Evolutionary conservation across 163 green algal species (phyloP), one percentile per base, ranked within the genome.

Genomic region (Scenedesmus sp.): DNA sequence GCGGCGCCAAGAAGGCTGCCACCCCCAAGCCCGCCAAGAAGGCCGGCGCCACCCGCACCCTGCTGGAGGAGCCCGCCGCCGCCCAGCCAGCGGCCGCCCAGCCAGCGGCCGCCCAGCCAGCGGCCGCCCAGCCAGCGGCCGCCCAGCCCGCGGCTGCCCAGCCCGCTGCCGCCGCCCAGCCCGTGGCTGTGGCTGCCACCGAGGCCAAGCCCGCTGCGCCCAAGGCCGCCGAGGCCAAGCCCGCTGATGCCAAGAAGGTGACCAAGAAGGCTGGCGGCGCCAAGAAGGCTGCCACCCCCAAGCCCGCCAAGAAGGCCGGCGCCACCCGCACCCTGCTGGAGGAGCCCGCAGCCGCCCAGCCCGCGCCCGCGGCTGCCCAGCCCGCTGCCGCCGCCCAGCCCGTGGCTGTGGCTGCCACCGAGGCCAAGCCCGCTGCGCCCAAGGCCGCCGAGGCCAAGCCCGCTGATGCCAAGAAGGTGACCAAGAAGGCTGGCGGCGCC

Each of bases 271-370:
- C 63, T 18, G 20, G 50, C 50, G 20, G 20, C 2, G 50, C 13
- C 20, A 58, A 26, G 50, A 58, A 58, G 50, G 28, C 56, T 44
- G 56, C 10, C 13, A 15, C 56, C n/a, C 28, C 56, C 5, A 64
- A 64, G 56, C 14, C 56, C 28, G 28, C 56, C 24, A n/a, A n/a
- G n/a, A n/a, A n/a, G n/a, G n/a, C n/a, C n/a, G n/a, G n/a, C n/a
- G n/a, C n/a, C n/a, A n/a, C n/a, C n/a, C n/a, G 24, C 54, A 28
- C 26, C 54, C 34, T 70, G 60, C 34, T 70, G 22, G 60, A 70
- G 54, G 54, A 63, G 54, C 5, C n/a, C 4, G 54, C 34, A 13
- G 54, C 31, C 9, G 54, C 54, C 56, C 7, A 60, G n/a, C 17
- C 28, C 51, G n/a, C 51, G n/a, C n/a, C 29, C 20, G 56, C 56